These are phyloP conservation scores for Waltergamsia citrina DNA, from an alignment of 2,329 filamentous ascomycete genomes.

Conservation along the genomic window DNA sequence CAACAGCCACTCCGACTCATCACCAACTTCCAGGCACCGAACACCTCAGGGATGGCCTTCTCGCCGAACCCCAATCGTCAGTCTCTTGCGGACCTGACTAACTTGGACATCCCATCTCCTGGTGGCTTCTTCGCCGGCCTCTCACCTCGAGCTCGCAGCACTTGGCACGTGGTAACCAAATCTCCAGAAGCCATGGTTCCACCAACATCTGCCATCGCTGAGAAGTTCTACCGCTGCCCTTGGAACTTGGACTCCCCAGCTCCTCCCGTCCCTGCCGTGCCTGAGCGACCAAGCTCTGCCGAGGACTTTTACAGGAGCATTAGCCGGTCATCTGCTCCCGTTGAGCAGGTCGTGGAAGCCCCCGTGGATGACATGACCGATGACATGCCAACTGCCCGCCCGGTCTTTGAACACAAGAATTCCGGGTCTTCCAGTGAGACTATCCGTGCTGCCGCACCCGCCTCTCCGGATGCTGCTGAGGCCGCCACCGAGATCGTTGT, in stretches of 20 bases:
- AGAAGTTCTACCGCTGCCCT: slow-evolving; percentile 81
- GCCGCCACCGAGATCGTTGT: slow-evolving; percentile 54
- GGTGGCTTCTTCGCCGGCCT: slow-evolving; percentile 86
- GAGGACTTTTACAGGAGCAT: slow-evolving; percentile 27
- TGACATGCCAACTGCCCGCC: slow-evolving; percentile 60
- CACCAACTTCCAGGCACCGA: slow-evolving; percentile 24
- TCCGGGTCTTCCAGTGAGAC: slow-evolving; percentile 20
- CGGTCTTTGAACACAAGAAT: slow-evolving; percentile 21
- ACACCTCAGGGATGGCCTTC: slow-evolving; percentile 9
- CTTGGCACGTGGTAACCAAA: slow-evolving; percentile 61
- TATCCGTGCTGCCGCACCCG: slow-evolving; percentile 15
- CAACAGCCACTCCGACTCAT: slow-evolving; percentile 41
- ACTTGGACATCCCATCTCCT: slow-evolving; percentile 82
- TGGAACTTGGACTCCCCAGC: slow-evolving; percentile 47
- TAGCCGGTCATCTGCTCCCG: slow-evolving; percentile 31
- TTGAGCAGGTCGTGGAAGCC: slow-evolving; percentile 62
- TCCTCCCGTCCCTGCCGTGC: slow-evolving; percentile 24
- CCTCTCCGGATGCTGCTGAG: slow-evolving; percentile 41
- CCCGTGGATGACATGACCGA: slow-evolving; percentile 38
- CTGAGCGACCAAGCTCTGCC: slow-evolving; percentile 23
- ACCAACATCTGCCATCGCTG: slow-evolving; percentile 83
- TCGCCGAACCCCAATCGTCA: slow-evolving; percentile 29
- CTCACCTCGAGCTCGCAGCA: slow-evolving; percentile 64
- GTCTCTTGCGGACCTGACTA: slow-evolving; percentile 64
- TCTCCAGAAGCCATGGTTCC: slow-evolving; percentile 45